Base-by-base conservation (phyloP, 1,139 yeast genomes). In the Yamadazyma diddensiae region DNA sequence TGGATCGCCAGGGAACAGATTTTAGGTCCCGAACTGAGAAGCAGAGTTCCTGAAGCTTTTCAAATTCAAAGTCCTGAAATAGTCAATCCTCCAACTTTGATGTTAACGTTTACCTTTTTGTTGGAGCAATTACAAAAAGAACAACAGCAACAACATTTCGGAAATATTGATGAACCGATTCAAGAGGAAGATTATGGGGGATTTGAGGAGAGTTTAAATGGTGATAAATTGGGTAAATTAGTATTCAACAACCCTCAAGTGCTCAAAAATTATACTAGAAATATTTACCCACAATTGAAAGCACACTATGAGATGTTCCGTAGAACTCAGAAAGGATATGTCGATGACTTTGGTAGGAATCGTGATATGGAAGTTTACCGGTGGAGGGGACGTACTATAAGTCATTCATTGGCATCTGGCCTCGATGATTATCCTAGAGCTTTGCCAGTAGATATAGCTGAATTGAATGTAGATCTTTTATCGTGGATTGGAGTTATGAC, bases 1-100 rank as follows among this genome's bases (percentile, higher is more conserved):
- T 92, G 97, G 97, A 84, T 92, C 47, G 97, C 96, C 2, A 73
- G 98, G 36, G 98, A 92, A 54, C 95, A 88, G 49, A 92, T 94
- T 24, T 65, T 92, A 33, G 99, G 99, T 1, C 81, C 80, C 3
- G 98, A 92, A 54, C 90, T 92, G 34, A 74, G 97, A 51, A 74
- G 84, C 26, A 78, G 86, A 48, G 98, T 92, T 3, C 98, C 98
- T 0, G 64, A 57, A n/a, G 84, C 84, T 45, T 92, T 92, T 53
- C 79, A 73, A 45, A 82, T 79, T 7, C 99, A 94, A 57, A 84
- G 85, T 53, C 95, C 96, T 4, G 77, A 82, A 39, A 82, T 86
- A 49, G 97, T 96, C 5, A 92, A 92, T 47, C 99, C 99, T 1
- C 98, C 98, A 12, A 94, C 98, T 0, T 58, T 92, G 46, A 79